A percentile compares a stretch with the other conserved stretches of the same genome.
Conservation (phyloP, 306 rosid species). For the Quercus berberidifolia region DNA sequence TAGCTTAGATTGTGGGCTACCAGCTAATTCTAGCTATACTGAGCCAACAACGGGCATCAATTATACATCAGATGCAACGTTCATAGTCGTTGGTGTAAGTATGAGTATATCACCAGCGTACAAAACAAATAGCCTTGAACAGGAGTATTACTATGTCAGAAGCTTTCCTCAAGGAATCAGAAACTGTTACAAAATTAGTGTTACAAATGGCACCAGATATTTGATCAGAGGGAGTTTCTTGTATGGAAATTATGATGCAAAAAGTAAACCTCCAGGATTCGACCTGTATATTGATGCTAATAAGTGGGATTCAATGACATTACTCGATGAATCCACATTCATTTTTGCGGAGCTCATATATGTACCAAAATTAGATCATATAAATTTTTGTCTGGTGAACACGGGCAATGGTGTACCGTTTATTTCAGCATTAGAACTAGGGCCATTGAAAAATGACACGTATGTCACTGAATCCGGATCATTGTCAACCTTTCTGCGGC, state of each 20-base stretch:
- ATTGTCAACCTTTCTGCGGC: neutral
- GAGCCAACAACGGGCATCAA: slow-evolving; percentile 18
- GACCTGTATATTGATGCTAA: slow-evolving; percentile 42
- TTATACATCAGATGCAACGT: slow-evolving; percentile 24
- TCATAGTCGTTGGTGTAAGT: slow-evolving; percentile 16
- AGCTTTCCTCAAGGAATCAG: slow-evolving; percentile 43
- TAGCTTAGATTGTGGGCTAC: slow-evolving; percentile 43
- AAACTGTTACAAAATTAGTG: slow-evolving; percentile 38
- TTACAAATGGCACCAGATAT: slow-evolving; percentile 26
- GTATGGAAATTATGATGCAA: slow-evolving; percentile 46
- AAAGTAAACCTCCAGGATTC: slow-evolving; percentile 30
- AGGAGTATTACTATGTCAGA: slow-evolving; percentile 14
- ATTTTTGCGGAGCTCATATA: slow-evolving; percentile 30
- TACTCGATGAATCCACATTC: neutral
- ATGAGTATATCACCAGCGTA: slow-evolving; percentile 1
- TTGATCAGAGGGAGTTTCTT: slow-evolving; percentile 34
- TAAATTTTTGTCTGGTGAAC: slow-evolving; percentile 39
- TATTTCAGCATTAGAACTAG: slow-evolving; percentile 42
- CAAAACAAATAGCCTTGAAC: neutral
- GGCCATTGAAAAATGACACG: slow-evolving; percentile 24
- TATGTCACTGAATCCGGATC: slow-evolving; percentile 19
- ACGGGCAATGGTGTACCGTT: slow-evolving; percentile 41
- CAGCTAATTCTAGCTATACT: neutral
- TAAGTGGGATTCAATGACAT: slow-evolving; percentile 31
- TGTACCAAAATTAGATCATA: slow-evolving; percentile 14